phyloP scores from a whole-genome alignment of 2,329 filamentous ascomycete genomes.

The Penicillium rolfsii region DNA sequence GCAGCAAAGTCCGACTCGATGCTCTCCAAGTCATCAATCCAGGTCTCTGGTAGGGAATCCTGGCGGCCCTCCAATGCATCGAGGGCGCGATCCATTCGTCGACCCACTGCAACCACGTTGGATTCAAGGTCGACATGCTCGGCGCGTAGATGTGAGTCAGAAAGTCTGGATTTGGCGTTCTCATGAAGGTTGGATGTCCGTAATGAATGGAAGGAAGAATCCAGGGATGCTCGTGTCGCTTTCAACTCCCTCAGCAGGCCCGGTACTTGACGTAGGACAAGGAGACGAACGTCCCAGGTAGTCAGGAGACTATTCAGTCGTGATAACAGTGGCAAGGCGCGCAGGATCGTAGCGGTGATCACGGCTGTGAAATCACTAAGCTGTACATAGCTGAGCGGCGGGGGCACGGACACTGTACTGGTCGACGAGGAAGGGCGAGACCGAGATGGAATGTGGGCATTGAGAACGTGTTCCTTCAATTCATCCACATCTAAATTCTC shows the following conservation, averaged over 20 bases:
- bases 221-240: constrained; percentile 39
- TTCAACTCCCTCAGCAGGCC: constrained; percentile 66
- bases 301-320: constrained; percentile 72
- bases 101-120: constrained; percentile 71
- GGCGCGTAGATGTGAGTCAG: constrained; percentile 45
- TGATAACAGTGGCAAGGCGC: constrained; percentile 79
- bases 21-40: constrained; percentile 83
- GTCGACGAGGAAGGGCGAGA: constrained; percentile 57
- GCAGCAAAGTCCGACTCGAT: constrained; percentile 76
- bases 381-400: constrained; percentile 60
- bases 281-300: constrained; percentile 75
- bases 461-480: constrained; percentile 83
- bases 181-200: constrained; percentile 31
- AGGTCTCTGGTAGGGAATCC: constrained; percentile 81
- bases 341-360: constrained; percentile 88
- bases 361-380: constrained; percentile 90
- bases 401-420: constrained; percentile 48
- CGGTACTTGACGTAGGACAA: constrained; percentile 74
- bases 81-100: constrained; percentile 79
- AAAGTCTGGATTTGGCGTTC: constrained; percentile 35
- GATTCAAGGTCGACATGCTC: constrained; percentile 62
- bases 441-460: constrained; percentile 71
- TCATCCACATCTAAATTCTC: constrained; percentile 62
- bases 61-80: constrained; percentile 81
- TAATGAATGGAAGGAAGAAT: constrained; percentile 39